phyloP scores from a whole-genome alignment of 495 filamentous ascomycete genomes.

The Podospora appendiculata region DNA sequence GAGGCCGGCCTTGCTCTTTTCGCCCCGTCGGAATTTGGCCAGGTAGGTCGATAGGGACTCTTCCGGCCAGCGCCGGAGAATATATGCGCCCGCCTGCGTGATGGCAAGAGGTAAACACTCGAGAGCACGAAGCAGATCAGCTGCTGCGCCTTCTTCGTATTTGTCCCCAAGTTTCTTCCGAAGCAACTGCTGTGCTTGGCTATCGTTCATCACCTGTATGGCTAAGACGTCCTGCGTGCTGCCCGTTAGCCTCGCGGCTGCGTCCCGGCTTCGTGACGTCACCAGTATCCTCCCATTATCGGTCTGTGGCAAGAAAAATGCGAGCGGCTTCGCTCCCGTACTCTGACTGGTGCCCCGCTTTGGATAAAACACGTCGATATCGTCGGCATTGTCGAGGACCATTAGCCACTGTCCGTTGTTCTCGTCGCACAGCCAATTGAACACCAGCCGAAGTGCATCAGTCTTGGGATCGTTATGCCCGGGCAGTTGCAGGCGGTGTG shows the following conservation, averaged over 20 bases:
- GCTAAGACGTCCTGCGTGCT: not conserved
- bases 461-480: constrained; percentile 26
- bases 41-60: constrained; percentile 29
- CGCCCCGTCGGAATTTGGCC: constrained; percentile 24
- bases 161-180: too few species aligned
- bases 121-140: constrained; percentile 26
- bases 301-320: constrained; percentile 32
- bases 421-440: constrained; percentile 30
- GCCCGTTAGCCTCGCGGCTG: constrained; percentile 19
- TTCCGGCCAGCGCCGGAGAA: constrained; percentile 19
- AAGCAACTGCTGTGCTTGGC: too few species aligned
- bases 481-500: constrained; percentile 24
- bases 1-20: constrained; percentile 21
- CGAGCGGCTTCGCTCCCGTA: constrained; percentile 6
- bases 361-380: constrained; percentile 20
- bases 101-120: constrained; percentile 45
- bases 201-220: too few species aligned
- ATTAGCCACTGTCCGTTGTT: constrained; percentile 31
- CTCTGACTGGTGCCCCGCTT: not conserved
- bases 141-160: not conserved
- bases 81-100: constrained; percentile 19
- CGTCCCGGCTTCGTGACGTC: constrained; percentile 23
- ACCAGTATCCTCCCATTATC: constrained; percentile 27
- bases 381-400: constrained; percentile 40
- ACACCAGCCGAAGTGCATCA: constrained; percentile 29